These are phyloP conservation scores for Colletotrichum australisinense DNA, from an alignment of 2,329 filamentous ascomycete species.

Conservation along the genomic window DNA sequence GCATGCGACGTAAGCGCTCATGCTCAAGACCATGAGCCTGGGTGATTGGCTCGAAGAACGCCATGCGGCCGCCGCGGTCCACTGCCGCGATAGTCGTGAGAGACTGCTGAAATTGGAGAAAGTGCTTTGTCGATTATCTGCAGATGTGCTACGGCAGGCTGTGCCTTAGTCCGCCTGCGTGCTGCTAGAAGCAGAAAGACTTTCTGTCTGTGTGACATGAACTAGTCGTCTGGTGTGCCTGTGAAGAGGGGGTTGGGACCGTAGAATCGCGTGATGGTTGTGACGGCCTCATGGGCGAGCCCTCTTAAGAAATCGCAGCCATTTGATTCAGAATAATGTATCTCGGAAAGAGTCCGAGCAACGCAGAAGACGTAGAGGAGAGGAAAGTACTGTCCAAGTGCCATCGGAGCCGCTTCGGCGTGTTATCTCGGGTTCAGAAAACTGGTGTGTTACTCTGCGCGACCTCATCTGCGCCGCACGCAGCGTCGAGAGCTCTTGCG, in stretches of 20 bases:
- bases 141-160: not conserved
- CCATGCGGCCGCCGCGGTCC: slow-evolving; percentile 1
- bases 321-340: not conserved
- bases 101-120: not conserved
- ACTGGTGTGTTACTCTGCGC: not conserved
- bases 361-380: too few species aligned
- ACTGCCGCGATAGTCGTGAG: not conserved
- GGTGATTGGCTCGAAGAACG: slow-evolving; percentile 18
- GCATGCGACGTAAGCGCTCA: slow-evolving; percentile 26
- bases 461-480: not conserved
- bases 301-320: not conserved
- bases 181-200: not conserved
- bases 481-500: not conserved
- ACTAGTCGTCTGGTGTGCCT: not conserved
- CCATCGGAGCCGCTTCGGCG: not conserved
- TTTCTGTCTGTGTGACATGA: not conserved
- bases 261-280: not conserved
- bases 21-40: not conserved
- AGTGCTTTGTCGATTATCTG: not conserved
- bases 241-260: not conserved
- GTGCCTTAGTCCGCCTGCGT: slow-evolving; percentile 4
- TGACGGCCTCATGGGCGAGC: not conserved
- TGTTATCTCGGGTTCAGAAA: not conserved
- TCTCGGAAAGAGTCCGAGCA: not conserved
- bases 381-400: not conserved